Evolutionary conservation across 2,329 filamentous ascomycete species (phyloP).

Genomic region (Clonostachys rhizophaga): DNA sequence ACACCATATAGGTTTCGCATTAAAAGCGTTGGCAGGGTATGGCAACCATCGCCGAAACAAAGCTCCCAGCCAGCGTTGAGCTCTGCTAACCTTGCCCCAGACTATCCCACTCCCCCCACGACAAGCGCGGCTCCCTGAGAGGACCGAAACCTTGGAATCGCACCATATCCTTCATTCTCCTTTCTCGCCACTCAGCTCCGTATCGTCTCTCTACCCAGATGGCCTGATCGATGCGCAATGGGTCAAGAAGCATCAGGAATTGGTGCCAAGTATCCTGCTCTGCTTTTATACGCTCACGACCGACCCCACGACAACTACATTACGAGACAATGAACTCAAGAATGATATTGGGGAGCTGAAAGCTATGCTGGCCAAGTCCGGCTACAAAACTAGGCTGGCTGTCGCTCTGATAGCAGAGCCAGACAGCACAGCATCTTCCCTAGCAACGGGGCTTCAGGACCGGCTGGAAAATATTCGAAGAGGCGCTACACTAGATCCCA

Average conservation of each 20-base stretch:
- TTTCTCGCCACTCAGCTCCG: conserved; percentile 82
- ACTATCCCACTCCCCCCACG: conserved; percentile 53
- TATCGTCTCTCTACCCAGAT: conserved; percentile 81
- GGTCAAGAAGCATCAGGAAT: conserved; percentile 83
- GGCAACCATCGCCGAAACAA: conserved; percentile 17
- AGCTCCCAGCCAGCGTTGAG: conserved; percentile 1
- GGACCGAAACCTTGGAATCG: conserved; percentile 40
- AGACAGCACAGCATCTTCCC: conserved; percentile 17
- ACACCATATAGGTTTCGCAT: conserved; percentile 61
- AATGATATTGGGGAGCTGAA: conserved; percentile 78
- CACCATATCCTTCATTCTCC: conserved; percentile 75
- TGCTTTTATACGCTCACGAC: conserved; percentile 76
- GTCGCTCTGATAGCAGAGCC: conserved; percentile 49
- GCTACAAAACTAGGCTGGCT: conserved; percentile 73
- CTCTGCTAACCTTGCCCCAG: conserved; percentile 27
- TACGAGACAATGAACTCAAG: conserved; percentile 86
- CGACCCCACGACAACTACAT: conserved; percentile 66
- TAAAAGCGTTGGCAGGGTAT: conserved; percentile 75
- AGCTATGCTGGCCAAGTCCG: conserved; percentile 59
- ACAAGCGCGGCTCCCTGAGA: conserved; percentile 46
- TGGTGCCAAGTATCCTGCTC: conserved; percentile 75
- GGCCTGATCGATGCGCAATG: conserved; percentile 78
- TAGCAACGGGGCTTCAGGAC: conserved; percentile 65
- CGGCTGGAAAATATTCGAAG: conserved; percentile 75
- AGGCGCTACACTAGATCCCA: conserved; percentile 75